Evolutionary conservation across 2,329 filamentous ascomycete species (phyloP).

Genomic region (Aspergillus aculeatus): DNA sequence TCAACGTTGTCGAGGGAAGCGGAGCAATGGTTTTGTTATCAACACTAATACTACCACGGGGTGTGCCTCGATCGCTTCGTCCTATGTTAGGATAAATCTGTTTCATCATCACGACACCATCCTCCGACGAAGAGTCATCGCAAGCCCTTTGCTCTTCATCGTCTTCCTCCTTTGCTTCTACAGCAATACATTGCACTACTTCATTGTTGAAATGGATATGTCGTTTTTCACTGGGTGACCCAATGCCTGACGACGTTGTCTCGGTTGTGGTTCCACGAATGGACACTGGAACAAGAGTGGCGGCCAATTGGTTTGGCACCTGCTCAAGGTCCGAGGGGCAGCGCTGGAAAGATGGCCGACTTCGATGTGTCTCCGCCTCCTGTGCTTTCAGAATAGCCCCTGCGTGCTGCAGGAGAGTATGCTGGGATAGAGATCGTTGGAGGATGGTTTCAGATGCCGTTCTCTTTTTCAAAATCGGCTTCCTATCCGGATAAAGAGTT

Average conservation of each 20-base stretch:
- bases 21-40: conserved; percentile 86
- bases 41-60: conserved; percentile 54
- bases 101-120: conserved; percentile 81
- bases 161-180: conserved; percentile 73
- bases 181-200: conserved; percentile 91
- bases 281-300: conserved; percentile 11
- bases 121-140: conserved; percentile 68
- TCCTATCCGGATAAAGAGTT: conserved; percentile 71
- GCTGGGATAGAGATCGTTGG: conserved; percentile 81
- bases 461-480: conserved; percentile 93
- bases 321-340: conserved; percentile 60
- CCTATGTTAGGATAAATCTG: conserved; percentile 54
- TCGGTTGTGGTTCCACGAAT: conserved; percentile 61
- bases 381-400: conserved; percentile 83
- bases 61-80: conserved; percentile 53
- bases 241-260: conserved; percentile 68
- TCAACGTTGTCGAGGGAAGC: conserved; percentile 81
- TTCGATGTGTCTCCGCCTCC: conserved; percentile 58
- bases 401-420: conserved; percentile 85
- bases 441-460: conserved; percentile 96
- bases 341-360: conserved; percentile 57
- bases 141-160: conserved; percentile 42
- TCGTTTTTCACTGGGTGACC: conserved; percentile 63
- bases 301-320: conserved; percentile 46
- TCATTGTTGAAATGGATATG: conserved; percentile 97